phyloP scores from a whole-genome alignment of 768 basidiomycete genomes.

The Plicaturopsis crispa region DNA sequence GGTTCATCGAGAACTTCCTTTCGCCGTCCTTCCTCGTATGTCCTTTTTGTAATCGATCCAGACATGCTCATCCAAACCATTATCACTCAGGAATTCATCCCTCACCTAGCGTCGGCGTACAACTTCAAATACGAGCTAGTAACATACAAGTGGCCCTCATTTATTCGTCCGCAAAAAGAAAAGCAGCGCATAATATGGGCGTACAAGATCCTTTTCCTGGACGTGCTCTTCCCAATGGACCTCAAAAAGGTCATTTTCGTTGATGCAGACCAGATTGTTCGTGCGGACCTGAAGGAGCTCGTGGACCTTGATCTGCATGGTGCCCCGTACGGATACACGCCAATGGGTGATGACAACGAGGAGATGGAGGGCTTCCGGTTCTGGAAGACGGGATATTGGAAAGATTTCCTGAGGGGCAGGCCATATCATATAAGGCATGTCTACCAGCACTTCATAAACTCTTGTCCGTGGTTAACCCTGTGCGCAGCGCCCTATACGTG shows the following conservation, averaged over 20 bases:
- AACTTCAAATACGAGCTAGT: constrained; percentile 95
- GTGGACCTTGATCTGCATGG: constrained; percentile 91
- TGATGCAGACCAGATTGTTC: constrained; percentile 95
- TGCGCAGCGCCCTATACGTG: constrained; percentile 81
- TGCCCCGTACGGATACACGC: constrained; percentile 92
- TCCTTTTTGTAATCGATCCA: constrained; percentile 6
- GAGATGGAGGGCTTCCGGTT: constrained; percentile 99
- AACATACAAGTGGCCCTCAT: constrained; percentile 99
- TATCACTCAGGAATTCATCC: constrained; percentile 76
- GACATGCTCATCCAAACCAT: constrained; percentile 2
- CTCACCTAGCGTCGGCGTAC: constrained; percentile 85
- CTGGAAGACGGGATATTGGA: constrained; percentile 98
- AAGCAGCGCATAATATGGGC: constrained; percentile 99
- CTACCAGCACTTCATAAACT: too few relatives aligned
- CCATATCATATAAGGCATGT: constrained; percentile 93
- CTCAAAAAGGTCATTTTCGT: constrained; percentile 99
- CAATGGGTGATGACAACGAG: constrained; percentile 91
- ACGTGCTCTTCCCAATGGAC: constrained; percentile 98
- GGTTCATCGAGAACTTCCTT: constrained; percentile 99
- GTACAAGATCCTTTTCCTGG: constrained; percentile 98
- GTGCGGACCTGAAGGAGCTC: constrained; percentile 90
- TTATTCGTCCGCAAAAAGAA: constrained; percentile 94
- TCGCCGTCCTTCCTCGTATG: constrained; percentile 91
- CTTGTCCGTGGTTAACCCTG: constrained; percentile 9
- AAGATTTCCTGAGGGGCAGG: constrained; percentile 70